phyloP scores from a whole-genome alignment of 148 eudicot species.

The Chenopodium album region DNA sequence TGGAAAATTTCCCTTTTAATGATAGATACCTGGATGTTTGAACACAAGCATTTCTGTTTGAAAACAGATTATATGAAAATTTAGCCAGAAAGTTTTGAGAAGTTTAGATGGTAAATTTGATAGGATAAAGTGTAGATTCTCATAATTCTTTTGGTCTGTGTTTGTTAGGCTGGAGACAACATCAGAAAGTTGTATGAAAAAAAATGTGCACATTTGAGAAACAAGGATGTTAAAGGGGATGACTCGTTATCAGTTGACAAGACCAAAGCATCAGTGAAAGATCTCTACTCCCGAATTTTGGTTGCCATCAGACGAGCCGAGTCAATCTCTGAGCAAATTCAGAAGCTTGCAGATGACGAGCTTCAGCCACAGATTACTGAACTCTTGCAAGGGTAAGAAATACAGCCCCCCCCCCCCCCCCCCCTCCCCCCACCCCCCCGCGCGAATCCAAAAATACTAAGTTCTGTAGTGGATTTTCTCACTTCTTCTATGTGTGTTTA shows the following conservation, averaged over 20 bases:
- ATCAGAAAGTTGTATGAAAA: conserved; percentile 76
- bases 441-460: not conserved
- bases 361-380: conserved; percentile 84
- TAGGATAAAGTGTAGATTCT: not conserved
- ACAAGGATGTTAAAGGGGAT: conserved; percentile 73
- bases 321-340: conserved; percentile 77
- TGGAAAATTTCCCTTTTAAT: not conserved
- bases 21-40: not conserved
- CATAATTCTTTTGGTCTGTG: not conserved
- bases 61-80: not conserved
- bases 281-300: conserved; percentile 81
- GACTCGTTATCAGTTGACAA: conserved; percentile 71
- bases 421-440: no score
- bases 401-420: not conserved
- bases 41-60: not conserved
- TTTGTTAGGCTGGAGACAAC: conserved; percentile 68
- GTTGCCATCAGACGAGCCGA: conserved; percentile 94
- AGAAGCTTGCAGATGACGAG: conserved; percentile 82
- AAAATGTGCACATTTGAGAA: conserved; percentile 76
- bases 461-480: not conserved
- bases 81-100: not conserved
- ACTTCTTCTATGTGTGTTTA: not conserved
- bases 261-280: conserved; percentile 80
- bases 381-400: conserved; percentile 84
- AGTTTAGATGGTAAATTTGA: not conserved